A percentile compares a stretch with the other conserved stretches of the same genome.
These are phyloP conservation scores for Metarhizium guizhouense DNA, from an alignment of 2,329 filamentous ascomycete genomes.

Conservation along the genomic window DNA sequence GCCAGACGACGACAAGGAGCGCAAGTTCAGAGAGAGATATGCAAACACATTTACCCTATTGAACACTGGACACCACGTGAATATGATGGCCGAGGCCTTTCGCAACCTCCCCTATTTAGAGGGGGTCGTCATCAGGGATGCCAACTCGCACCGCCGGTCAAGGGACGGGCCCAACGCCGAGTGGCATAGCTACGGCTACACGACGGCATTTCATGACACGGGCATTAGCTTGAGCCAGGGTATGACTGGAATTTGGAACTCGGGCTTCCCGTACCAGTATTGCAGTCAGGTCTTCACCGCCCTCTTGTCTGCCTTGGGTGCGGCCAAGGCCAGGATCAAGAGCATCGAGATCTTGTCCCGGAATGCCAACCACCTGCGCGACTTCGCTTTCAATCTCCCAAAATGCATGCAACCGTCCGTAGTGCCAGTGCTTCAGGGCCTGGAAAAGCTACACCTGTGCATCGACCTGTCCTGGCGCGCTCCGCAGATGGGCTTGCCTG, in stretches of 20 bases:
- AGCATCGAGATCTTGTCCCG: conserved; percentile 40
- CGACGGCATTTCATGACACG: conserved; percentile 27
- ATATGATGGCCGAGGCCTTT: conserved; percentile 50
- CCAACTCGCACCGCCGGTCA: conserved; percentile 36
- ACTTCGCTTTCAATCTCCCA: conserved; percentile 38
- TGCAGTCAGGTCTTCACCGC: conserved; percentile 28
- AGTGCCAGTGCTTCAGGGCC: conserved; percentile 30
- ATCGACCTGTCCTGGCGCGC: conserved; percentile 13
- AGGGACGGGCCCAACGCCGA: conserved; percentile 33
- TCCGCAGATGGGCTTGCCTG: not conserved
- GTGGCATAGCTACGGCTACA: conserved; percentile 49
- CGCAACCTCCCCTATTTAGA: conserved; percentile 43
- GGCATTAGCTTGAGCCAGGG: conserved; percentile 14
- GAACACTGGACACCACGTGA: conserved; percentile 35
- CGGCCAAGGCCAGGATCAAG: conserved; percentile 26
- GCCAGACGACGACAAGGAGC: conserved; percentile 7
- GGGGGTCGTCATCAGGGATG: conserved; percentile 51
- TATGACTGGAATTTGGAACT: conserved; percentile 5
- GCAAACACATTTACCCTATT: conserved; percentile 21
- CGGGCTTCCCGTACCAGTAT: conserved; percentile 11
- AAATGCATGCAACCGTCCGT: conserved; percentile 26
- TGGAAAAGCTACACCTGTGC: conserved; percentile 33
- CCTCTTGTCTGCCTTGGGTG: conserved; percentile 33
- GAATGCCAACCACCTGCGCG: conserved; percentile 19
- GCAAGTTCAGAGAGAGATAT: conserved; percentile 11